These are phyloP conservation scores for Corinectria fuckeliana DNA, from an alignment of 2,329 filamentous ascomycete species.

Conservation along the genomic window DNA sequence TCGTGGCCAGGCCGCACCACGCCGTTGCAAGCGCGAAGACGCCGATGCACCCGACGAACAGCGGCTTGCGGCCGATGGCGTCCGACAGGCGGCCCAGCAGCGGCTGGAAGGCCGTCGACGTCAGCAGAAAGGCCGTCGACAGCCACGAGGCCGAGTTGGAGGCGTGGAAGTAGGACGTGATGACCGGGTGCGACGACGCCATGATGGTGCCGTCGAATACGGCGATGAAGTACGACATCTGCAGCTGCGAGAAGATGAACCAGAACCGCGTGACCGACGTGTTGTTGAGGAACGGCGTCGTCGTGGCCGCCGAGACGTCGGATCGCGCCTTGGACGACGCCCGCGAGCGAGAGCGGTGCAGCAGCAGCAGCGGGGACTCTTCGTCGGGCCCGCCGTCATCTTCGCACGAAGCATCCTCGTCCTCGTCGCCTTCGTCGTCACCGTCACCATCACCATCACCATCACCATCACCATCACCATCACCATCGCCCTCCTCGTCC, in stretches of 20 bases:
- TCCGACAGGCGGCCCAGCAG: slow-evolving; percentile 78
- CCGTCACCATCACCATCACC: slow-evolving; percentile 18
- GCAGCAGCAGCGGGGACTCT: slow-evolving; percentile 36
- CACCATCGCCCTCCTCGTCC: too few species aligned
- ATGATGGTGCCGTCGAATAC: slow-evolving; percentile 82
- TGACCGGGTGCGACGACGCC: slow-evolving; percentile 81
- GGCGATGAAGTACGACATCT: slow-evolving; percentile 63
- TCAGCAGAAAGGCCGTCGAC: slow-evolving; percentile 79
- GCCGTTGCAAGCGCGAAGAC: slow-evolving; percentile 70
- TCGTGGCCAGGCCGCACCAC: slow-evolving; percentile 72
- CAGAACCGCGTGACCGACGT: slow-evolving; percentile 62
- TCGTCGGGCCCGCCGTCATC: slow-evolving; percentile 28
- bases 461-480: too few species aligned
- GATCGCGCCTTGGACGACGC: slow-evolving; percentile 27
- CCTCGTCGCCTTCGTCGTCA: slow-evolving; percentile 17
- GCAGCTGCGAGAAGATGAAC: slow-evolving; percentile 65
- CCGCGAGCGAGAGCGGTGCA: slow-evolving; percentile 12
- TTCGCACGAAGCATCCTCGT: slow-evolving; percentile 8
- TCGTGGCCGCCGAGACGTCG: slow-evolving; percentile 15
- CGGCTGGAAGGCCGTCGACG: slow-evolving; percentile 78
- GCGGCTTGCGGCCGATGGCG: slow-evolving; percentile 70
- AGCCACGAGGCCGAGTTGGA: slow-evolving; percentile 85
- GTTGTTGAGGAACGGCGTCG: slow-evolving; percentile 51
- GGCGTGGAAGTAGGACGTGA: slow-evolving; percentile 79
- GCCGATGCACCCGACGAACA: slow-evolving; percentile 68